Evolutionary conservation across 768 basidiomycete genomes (phyloP).

Genomic region (Suillus subluteus): DNA sequence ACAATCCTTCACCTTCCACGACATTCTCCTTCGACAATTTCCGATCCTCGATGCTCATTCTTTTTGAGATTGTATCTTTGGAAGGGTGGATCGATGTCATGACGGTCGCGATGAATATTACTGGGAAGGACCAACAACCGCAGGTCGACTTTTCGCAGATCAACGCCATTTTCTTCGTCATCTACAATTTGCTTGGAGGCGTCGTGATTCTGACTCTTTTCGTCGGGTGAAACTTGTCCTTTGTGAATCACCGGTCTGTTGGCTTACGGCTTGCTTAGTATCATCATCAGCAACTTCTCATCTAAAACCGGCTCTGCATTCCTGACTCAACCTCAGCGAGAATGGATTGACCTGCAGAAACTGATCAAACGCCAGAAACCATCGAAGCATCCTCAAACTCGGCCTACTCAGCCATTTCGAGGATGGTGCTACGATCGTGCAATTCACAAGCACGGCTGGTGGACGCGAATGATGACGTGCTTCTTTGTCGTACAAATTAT

Average conservation of each 20-base stretch:
- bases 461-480: slow-evolving; percentile 79
- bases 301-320: slow-evolving; percentile 86
- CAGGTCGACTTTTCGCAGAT: slow-evolving; percentile 69
- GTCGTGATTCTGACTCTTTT: slow-evolving; percentile 90
- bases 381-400: slow-evolving; percentile 72
- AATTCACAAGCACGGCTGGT: slow-evolving; percentile 91
- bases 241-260: neutral
- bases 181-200: slow-evolving; percentile 89
- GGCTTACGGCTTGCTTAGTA: slow-evolving; percentile 48
- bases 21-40: slow-evolving; percentile 92
- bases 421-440: slow-evolving; percentile 94
- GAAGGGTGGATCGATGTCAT: slow-evolving; percentile 99
- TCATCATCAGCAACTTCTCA: slow-evolving; percentile 94
- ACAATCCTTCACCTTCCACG: slow-evolving; percentile 80
- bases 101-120: slow-evolving; percentile 77
- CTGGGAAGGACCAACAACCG: slow-evolving; percentile 70
- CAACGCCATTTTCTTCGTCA: slow-evolving; percentile 90
- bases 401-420: slow-evolving; percentile 58
- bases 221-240: slow-evolving; percentile 64
- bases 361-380: slow-evolving; percentile 86
- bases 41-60: slow-evolving; percentile 78
- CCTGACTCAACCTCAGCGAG: slow-evolving; percentile 82
- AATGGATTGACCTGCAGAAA: slow-evolving; percentile 94
- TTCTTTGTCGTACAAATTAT: slow-evolving; percentile 83
- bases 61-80: slow-evolving; percentile 95